phyloP scores from a whole-genome alignment of 257 asterid genomes.

The Lithospermum erythrorhizon region DNA sequence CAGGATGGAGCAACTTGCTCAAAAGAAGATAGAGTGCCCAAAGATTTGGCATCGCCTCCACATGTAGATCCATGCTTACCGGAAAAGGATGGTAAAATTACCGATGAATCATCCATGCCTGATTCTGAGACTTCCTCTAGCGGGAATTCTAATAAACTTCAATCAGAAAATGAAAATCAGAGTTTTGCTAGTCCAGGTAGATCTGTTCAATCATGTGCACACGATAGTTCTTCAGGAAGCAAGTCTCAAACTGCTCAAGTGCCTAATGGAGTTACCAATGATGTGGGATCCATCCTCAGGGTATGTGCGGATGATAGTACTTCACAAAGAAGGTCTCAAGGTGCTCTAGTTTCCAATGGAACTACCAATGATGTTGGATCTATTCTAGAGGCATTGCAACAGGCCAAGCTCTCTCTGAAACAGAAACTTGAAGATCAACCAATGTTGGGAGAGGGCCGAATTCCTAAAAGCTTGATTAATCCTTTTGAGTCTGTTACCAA shows the following conservation, averaged over 20 bases:
- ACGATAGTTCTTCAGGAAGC: not conserved
- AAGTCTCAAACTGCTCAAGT: slow-evolving; percentile 34
- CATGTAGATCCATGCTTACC: slow-evolving; percentile 10
- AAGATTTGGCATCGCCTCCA: slow-evolving; percentile 11
- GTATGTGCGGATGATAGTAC: slow-evolving; percentile 20
- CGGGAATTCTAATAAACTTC: slow-evolving; percentile 17
- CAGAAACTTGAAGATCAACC: slow-evolving; percentile 27
- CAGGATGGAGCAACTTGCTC: slow-evolving; percentile 18
- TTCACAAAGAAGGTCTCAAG: slow-evolving; percentile 24
- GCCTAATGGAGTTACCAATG: slow-evolving; percentile 29
- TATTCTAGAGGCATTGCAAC: slow-evolving; percentile 59
- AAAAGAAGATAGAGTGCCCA: slow-evolving; percentile 16
- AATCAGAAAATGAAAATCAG: slow-evolving; percentile 15
- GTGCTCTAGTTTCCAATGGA: slow-evolving; percentile 41
- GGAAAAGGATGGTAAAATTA: slow-evolving; percentile 14
- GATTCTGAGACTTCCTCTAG: slow-evolving; percentile 30
- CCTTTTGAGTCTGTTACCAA: slow-evolving; percentile 18
- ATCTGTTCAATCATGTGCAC: not conserved
- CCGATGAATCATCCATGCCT: slow-evolving; percentile 23
- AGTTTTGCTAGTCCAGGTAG: slow-evolving; percentile 10
- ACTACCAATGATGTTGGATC: slow-evolving; percentile 30
- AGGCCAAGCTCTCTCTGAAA: slow-evolving; percentile 49
- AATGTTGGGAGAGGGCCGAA: slow-evolving; percentile 7
- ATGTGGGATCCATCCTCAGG: slow-evolving; percentile 43
- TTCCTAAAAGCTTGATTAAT: slow-evolving; percentile 13